Conservation (phyloP, 352 stramenopile species). For the Pythium guiyangense region DNA sequence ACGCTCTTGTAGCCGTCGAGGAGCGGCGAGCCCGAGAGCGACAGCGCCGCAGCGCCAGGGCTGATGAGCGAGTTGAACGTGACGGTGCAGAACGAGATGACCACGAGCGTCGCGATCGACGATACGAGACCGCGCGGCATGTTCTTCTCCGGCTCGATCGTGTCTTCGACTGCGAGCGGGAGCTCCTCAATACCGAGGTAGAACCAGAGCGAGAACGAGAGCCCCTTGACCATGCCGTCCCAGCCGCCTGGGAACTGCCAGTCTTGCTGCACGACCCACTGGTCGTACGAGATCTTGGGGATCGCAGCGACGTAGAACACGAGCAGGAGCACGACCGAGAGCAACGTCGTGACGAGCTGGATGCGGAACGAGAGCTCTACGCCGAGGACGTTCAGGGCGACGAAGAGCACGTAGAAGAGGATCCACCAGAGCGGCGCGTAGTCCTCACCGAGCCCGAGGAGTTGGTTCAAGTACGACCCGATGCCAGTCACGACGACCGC, state of each 20-base stretch:
- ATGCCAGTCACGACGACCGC: constrained; percentile 59
- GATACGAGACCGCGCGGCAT: constrained; percentile 57
- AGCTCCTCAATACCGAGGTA: constrained; percentile 69
- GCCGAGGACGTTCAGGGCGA: constrained; percentile 50
- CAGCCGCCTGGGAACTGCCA: constrained; percentile 41
- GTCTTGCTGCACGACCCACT: constrained; percentile 39
- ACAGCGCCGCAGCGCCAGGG: constrained; percentile 39
- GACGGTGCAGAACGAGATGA: constrained; percentile 52
- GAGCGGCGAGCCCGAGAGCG: constrained; percentile 40
- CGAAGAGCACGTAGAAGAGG: constrained; percentile 61
- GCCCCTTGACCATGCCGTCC: constrained; percentile 44
- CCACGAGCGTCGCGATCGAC: constrained; percentile 45
- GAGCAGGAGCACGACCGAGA: constrained; percentile 54
- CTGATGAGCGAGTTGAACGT: constrained; percentile 66
- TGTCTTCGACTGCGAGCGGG: constrained; percentile 60
- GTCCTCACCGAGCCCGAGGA: constrained; percentile 33
- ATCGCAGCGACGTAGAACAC: constrained; percentile 63
- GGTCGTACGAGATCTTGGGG: constrained; percentile 48
- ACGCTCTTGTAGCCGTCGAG: constrained; percentile 60
- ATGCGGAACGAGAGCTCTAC: constrained; percentile 66
- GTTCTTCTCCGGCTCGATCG: constrained; percentile 53
- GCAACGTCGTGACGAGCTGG: constrained; percentile 46
- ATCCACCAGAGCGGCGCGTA: constrained; percentile 52
- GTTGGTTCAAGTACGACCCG: constrained; percentile 60
- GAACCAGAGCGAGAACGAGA: constrained; percentile 72